Evolutionary conservation across 1,284 basidiomycete species (phyloP), one percentile per base, ranked within the genome.

Genomic region (Sparassis latifolia): DNA sequence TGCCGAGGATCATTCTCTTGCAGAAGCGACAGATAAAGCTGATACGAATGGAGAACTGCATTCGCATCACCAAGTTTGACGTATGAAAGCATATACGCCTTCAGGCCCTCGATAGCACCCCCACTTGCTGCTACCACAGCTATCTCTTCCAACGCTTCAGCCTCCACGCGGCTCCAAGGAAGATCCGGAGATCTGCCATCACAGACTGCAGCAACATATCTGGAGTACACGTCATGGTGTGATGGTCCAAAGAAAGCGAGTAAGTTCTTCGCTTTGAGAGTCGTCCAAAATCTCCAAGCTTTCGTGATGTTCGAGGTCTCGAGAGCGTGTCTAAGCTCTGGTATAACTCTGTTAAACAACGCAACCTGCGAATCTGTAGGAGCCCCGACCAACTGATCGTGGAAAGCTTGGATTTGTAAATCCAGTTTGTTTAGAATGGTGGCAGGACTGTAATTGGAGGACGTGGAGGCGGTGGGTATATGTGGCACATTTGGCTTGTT

Each of bases 31-130:
- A 64, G 44, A 49, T 75, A 82, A 42, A 62, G 70, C 28, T 66
- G 55, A 54, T 83, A 81, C 20, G 86, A 62, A 31, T 63, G 57
- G 10, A 84, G 59, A 27, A 75, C 74, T 2, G 67, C 64, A 4
- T 68, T 58, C 5, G 73, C 63, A 48, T 83, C 64, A 10, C 66
- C 62, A 12, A 60, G 62, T 46, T 66, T 62, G 52, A 87, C 62
- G 53, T 75, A 66, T 29, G 65, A 59, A 38, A 75, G 57, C 76
- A 88, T 74, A 53, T 75, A 72, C 28, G 70, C 70, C 50, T 68
- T 69, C 44, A 88, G 65, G 2, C 76, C 78, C 5, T 73, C 69
- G 9, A 71, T 66, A 20, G 64, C 63, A 1, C 74, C 75, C 49
- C 68, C 66, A n/a, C 60, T 62, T 0, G 71, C 70, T 2, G 76